Evolutionary conservation across 805 yeast genomes (phyloP).

Genomic region (Candida krabiensis): DNA sequence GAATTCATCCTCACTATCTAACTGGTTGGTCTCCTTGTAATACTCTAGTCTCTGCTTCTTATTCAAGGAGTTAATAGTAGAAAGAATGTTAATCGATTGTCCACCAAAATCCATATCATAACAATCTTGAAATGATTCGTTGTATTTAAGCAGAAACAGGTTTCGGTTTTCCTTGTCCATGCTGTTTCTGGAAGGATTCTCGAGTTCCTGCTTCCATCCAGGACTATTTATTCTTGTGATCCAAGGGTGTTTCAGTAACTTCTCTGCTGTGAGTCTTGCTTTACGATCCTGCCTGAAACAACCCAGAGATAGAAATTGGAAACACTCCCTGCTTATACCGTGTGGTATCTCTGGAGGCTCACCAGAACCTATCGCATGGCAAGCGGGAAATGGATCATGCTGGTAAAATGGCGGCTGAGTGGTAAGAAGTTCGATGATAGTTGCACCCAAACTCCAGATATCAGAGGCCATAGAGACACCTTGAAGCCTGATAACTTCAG

Average conservation of each 20-base stretch:
- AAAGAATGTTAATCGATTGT: constrained; percentile 12
- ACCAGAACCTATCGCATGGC: constrained; percentile 81
- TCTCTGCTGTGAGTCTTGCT: constrained; percentile 53
- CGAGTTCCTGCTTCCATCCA: constrained; percentile 1
- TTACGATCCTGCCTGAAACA: constrained; percentile 75
- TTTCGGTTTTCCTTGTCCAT: constrained; percentile 7
- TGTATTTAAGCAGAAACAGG: constrained; percentile 13
- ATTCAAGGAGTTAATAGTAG: constrained; percentile 17
- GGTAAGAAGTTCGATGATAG: constrained; percentile 81
- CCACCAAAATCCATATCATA: constrained; percentile 22
- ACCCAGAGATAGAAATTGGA: constrained; percentile 56
- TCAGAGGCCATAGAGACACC: constrained; percentile 90
- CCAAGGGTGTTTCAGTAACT: constrained; percentile 65
- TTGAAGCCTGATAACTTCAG: constrained; percentile 82
- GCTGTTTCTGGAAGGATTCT: constrained; percentile 4
- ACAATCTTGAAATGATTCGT: constrained; percentile 18
- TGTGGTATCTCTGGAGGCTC: constrained; percentile 69
- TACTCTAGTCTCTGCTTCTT: constrained; percentile 20
- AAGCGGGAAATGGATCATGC: constrained; percentile 70
- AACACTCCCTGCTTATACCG: constrained; percentile 18
- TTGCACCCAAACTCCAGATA: constrained; percentile 94
- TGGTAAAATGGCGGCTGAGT: constrained; percentile 88
- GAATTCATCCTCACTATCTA: constrained; percentile 19
- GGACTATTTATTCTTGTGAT: constrained; percentile 24
- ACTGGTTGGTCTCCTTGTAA: constrained; percentile 17